phyloP scores from a whole-genome alignment of 2,329 filamentous ascomycete species.

The Penicillium sp. region DNA sequence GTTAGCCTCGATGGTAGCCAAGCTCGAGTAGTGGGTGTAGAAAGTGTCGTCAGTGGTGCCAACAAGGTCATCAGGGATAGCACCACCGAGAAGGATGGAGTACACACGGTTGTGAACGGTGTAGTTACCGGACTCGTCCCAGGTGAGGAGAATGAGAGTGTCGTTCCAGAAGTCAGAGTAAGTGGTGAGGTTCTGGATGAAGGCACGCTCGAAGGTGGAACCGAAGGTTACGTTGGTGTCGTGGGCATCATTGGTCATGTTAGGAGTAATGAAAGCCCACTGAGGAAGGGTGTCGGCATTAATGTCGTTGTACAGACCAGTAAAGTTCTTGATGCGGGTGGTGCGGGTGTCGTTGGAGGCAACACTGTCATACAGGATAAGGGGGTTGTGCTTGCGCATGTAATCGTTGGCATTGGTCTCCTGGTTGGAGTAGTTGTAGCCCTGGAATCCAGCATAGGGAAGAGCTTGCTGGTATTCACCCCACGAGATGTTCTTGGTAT shows the following conservation, averaged over 20 bases:
- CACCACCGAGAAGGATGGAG: constrained; percentile 68
- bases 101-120: constrained; percentile 64
- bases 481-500: constrained; percentile 63
- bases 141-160: constrained; percentile 72
- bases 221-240: constrained; percentile 68
- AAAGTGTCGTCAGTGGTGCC: constrained; percentile 67
- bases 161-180: constrained; percentile 70
- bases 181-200: constrained; percentile 66
- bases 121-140: constrained; percentile 75
- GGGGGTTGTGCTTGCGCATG: constrained; percentile 75
- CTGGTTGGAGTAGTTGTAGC: constrained; percentile 60
- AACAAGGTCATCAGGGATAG: constrained; percentile 60
- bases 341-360: constrained; percentile 58
- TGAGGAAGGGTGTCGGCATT: constrained; percentile 62
- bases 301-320: constrained; percentile 65
- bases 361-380: constrained; percentile 63
- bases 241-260: constrained; percentile 66
- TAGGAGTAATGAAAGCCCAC: constrained; percentile 54
- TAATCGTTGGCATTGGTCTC: constrained; percentile 67
- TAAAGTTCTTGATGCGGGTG: constrained; percentile 70
- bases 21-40: constrained; percentile 69
- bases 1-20: constrained; percentile 65
- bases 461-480: constrained; percentile 73
- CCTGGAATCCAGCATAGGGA: constrained; percentile 71
- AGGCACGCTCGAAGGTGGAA: constrained; percentile 63